Conservation (phyloP, 1,284 basidiomycete genomes). For the Puccinia coronata region DNA sequence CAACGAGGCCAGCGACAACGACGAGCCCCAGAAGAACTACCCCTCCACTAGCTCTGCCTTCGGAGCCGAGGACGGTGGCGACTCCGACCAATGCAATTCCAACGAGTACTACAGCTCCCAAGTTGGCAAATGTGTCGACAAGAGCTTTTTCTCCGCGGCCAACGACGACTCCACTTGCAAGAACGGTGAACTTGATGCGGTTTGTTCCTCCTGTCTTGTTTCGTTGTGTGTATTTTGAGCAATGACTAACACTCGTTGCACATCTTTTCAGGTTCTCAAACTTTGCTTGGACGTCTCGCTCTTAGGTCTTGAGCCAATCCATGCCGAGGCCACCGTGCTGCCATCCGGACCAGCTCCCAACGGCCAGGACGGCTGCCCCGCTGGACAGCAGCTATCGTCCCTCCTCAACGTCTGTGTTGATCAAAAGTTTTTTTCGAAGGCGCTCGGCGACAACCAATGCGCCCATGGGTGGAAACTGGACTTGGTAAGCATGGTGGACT, state of each 20-base stretch:
- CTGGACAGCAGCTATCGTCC: slow-evolving; percentile 8
- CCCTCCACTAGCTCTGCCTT: not conserved
- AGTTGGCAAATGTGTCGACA: slow-evolving; percentile 26
- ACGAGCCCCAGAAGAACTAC: not conserved
- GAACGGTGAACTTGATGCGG: slow-evolving; percentile 33
- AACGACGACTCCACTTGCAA: slow-evolving; percentile 32
- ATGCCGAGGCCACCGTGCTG: not conserved
- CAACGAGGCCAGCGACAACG: not conserved
- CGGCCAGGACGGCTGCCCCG: not conserved
- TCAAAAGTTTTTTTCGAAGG: slow-evolving; percentile 5
- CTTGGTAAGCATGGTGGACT: not conserved
- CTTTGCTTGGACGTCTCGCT: slow-evolving; percentile 17
- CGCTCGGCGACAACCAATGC: slow-evolving; percentile 7
- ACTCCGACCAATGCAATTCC: not conserved
- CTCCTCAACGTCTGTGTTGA: slow-evolving; percentile 27
- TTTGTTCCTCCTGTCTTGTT: slow-evolving; percentile 9
- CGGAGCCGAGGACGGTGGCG: not conserved
- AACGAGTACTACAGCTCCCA: slow-evolving; percentile 36
- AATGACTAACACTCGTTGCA: not conserved
- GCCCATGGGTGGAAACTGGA: slow-evolving; percentile 15
- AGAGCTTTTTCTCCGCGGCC: slow-evolving; percentile 25
- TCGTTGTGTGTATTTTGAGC: too few relatives aligned
- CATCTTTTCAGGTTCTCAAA: not conserved
- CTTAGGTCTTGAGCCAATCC: not conserved
- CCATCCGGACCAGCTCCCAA: not conserved